Evolutionary conservation across 805 yeast species (phyloP), one percentile per base, ranked within the genome.

Genomic region (Lipomyces orientalis): DNA sequence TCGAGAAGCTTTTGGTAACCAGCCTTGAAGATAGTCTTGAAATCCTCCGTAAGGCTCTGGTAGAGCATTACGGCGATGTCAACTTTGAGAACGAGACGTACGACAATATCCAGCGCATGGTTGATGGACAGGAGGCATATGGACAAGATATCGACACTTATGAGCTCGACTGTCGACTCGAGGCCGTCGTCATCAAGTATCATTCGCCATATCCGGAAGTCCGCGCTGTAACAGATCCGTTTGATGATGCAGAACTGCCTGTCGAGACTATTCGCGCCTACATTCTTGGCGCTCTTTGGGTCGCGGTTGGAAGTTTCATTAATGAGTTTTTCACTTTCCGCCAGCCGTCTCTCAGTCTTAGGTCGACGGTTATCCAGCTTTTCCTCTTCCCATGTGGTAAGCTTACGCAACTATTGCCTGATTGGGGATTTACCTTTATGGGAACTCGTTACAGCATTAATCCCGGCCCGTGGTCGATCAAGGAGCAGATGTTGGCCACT

Each of bases 291-390:
- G 65, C 84, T 1, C 72, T 85, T 54, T 82, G 88, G 83, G 82
- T 86, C 4, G 77, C 88, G 9, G 76, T 87, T 56, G 88, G 89
- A 58, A 82, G 86, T 61, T 88, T 83, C 62, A 80, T 86, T 74
- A 88, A 88, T 75, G 79, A 85, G 65, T 82, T 88, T 71, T 88
- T 88, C 73, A 81, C 86, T 25, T 77, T 87, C 73, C 88, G 87
- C 75, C 76, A 81, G 58, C 91, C 91, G 1, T 75, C 84, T 0
- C 81, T 87, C 67, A 74, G 80, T 65, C 88, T 88, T 58, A 83
- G 86, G 39, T 85, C 89, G 54, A 82, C 89, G 65, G 81, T 87
- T 67, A 85, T 90, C 0, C 88, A 85, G 82, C 92, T 93, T 1
- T 66, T 87, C 60, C 82, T 89, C 4, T 86, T 82, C 76, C 90